Conservation (phyloP, 306 rosid species). For the Dryas alaskensis region DNA sequence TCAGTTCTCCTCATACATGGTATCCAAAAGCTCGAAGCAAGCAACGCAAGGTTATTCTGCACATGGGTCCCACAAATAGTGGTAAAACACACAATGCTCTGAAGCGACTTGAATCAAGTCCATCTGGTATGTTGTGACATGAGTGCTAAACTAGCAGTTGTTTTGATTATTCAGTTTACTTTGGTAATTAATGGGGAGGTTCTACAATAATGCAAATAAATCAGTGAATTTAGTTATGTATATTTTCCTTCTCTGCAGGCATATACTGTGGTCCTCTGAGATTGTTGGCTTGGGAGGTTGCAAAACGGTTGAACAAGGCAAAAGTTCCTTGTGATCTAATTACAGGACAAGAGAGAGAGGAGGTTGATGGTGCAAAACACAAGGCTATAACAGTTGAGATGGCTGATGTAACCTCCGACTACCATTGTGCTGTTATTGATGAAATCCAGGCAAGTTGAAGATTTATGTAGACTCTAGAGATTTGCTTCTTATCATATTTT, state of each 20-base stretch:
- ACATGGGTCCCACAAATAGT: slow-evolving; percentile 96
- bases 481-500: slow-evolving; percentile 16
- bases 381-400: slow-evolving; percentile 93
- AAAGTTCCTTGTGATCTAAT: slow-evolving; percentile 81
- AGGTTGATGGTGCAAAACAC: slow-evolving; percentile 83
- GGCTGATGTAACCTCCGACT: slow-evolving; percentile 76
- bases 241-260: slow-evolving; percentile 50
- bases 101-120: slow-evolving; percentile 73
- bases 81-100: slow-evolving; percentile 92
- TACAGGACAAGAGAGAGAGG: slow-evolving; percentile 91
- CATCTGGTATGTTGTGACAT: slow-evolving; percentile 58
- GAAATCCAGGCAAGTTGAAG: slow-evolving; percentile 81
- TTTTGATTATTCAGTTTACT: background rate
- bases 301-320: slow-evolving; percentile 87
- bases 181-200: slow-evolving; percentile 11
- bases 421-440: slow-evolving; percentile 81
- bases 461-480: slow-evolving; percentile 23
- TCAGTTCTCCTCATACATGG: slow-evolving; percentile 90
- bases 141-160: background rate
- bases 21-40: slow-evolving; percentile 81
- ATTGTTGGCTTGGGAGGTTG: slow-evolving; percentile 97
- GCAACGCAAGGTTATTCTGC: slow-evolving; percentile 74
- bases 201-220: slow-evolving; percentile 14
- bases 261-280: slow-evolving; percentile 94
- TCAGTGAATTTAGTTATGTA: background rate